These are phyloP conservation scores for Fusarium sarcochroum DNA, from an alignment of 2,329 filamentous ascomycete species.

Conservation along the genomic window DNA sequence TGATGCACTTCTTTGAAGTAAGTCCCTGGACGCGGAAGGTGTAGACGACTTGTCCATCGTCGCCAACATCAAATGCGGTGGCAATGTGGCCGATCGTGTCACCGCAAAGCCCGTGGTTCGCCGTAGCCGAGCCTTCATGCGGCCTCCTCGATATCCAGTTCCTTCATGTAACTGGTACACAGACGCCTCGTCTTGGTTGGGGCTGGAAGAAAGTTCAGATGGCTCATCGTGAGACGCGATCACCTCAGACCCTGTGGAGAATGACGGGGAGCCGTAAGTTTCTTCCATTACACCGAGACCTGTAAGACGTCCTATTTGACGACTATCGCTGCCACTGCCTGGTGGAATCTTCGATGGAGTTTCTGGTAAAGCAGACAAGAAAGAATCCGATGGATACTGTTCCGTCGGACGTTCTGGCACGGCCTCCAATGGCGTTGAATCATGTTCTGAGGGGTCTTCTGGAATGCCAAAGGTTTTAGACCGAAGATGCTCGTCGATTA, in stretches of 20 bases:
- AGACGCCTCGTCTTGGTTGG: conserved; percentile 21
- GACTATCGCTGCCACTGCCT: background rate
- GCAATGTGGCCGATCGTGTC: conserved; percentile 49
- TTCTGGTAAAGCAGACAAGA: conserved; percentile 3
- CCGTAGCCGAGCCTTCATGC: conserved; percentile 51
- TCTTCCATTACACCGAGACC: conserved; percentile 3
- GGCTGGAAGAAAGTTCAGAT: conserved; percentile 20
- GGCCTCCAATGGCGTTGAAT: conserved; percentile 20
- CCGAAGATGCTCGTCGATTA: conserved; percentile 16
- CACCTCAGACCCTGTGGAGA: conserved; percentile 5
- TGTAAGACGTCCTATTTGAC: background rate
- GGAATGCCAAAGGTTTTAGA: background rate
- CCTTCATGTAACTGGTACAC: conserved; percentile 52
- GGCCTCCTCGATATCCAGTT: conserved; percentile 45
- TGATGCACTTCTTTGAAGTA: conserved; percentile 6
- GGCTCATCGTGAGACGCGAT: conserved; percentile 18
- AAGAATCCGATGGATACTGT: conserved; percentile 12
- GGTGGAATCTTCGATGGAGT: background rate
- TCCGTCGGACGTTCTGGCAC: conserved; percentile 32
- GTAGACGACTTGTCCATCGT: conserved; percentile 47
- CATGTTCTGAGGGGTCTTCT: background rate
- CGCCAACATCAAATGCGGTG: conserved; percentile 47
- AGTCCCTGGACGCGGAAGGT: conserved; percentile 52
- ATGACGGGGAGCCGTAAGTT: conserved; percentile 14
- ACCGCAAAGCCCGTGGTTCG: conserved; percentile 51